Base-by-base conservation (phyloP, 2,329 filamentous ascomycete species). In the Aspergillus aculeatinus region DNA sequence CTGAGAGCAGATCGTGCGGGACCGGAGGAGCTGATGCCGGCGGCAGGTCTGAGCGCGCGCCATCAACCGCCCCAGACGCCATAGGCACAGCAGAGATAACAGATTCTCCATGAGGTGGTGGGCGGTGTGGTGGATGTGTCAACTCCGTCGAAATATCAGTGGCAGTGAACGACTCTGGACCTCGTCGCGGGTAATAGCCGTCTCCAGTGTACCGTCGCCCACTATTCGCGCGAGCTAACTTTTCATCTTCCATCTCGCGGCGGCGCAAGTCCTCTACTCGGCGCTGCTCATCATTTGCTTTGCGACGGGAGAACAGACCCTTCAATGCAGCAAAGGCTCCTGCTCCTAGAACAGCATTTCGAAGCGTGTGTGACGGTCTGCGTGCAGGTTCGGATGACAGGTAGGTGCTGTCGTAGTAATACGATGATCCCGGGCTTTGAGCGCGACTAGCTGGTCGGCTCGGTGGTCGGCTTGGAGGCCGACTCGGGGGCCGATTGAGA, bases 181-280 rank as follows among this genome's bases (percentile, higher is more conserved):
- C 61, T 64, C 73, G 61, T 62, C 69, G 71, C 29, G 73, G 74
- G 51, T 72, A 72, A 52, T 68, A 70, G 2, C 88, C 88, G 70
- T 92, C 90, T 29, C 86, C 89, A 2, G 89, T 91, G 62, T 85
- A 91, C 66, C 87, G 85, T n/a, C 83, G 81, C 33, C 83, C 82
- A 39, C 84, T 85, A 60, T 83, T 81, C 57, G 77, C 77, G 66
- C 83, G 79, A 51, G 80, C 79, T 29, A 84, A 66, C 25, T 79
- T 77, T 67, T 86, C 83, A 51, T 85, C 76, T 64, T 83, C 82
- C 25, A 78, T 72, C 60, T 83, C 81, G 62, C 80, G 81, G 61
- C 76, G 78, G 56, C 79, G 79, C 59, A 83, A 74, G 49, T 79
- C 79, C 54, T 83, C 84, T 5, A 90, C 83, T 23, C 86, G 84